A percentile compares a stretch with the other conserved stretches of the same genome.
Evolutionary conservation across 345 rosid species (phyloP).

Genomic region (Eucalyptus marginata): DNA sequence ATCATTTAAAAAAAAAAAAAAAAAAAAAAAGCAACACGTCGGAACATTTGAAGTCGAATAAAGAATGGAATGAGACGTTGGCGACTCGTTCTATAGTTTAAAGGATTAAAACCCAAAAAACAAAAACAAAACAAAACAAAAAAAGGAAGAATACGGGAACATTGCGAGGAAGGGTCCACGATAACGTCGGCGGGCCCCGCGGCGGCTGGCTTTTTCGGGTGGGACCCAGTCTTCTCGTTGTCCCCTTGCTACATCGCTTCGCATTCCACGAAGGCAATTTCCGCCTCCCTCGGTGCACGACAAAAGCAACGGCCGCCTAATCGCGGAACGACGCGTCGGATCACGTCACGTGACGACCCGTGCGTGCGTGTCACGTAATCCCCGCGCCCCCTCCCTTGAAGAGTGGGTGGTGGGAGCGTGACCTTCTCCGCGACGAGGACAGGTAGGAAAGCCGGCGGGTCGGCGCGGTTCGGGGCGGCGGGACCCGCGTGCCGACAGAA

Average conservation of each 20-base stretch:
- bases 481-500: background rate
- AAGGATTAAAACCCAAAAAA: background rate
- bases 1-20: accelerated
- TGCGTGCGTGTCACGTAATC: background rate
- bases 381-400: background rate
- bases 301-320: background rate
- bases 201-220: background rate
- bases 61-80: background rate
- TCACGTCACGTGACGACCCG: background rate
- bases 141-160: background rate
- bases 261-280: background rate
- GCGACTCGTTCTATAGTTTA: background rate
- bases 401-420: background rate
- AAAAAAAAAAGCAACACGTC: background rate
- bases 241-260: background rate
- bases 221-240: background rate
- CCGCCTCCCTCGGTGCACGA: background rate
- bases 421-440: background rate
- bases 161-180: background rate
- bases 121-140: background rate
- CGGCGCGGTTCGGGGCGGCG: background rate
- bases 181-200: background rate
- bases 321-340: background rate
- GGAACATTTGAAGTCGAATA: background rate
- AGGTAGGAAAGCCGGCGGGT: background rate